These are phyloP conservation scores for Tylopilus orsonianus DNA, from an alignment of 1,284 basidiomycete species.

Conservation along the genomic window DNA sequence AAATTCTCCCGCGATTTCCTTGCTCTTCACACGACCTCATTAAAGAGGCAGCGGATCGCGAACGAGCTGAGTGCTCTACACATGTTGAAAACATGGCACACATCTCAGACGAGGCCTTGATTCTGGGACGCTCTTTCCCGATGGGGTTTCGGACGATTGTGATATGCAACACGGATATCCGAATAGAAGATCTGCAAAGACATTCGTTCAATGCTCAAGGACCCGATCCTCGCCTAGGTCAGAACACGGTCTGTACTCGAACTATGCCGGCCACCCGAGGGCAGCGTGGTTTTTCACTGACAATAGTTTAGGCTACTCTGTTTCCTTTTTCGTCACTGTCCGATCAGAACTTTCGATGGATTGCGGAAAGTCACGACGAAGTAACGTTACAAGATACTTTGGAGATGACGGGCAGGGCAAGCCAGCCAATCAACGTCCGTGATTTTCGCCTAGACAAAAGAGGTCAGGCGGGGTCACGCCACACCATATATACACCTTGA, in stretches of 20 bases:
- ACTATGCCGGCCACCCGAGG: no score
- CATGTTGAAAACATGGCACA: not conserved
- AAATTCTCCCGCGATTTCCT: slow-evolving; percentile 1
- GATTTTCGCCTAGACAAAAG: slow-evolving; percentile 25
- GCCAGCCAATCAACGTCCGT: slow-evolving; percentile 19
- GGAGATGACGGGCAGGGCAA: not conserved
- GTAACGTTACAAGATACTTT: not conserved
- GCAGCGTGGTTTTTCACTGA: no score
- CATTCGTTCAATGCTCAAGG: no score
- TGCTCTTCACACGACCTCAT: not conserved
- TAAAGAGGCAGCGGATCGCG: slow-evolving; percentile 19
- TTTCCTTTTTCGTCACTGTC: not conserved
- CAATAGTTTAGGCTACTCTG: no score
- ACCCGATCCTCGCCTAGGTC: no score
- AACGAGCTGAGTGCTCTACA: not conserved
- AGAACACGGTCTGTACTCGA: no score
- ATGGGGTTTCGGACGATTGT: slow-evolving; percentile 5
- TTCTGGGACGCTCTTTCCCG: not conserved
- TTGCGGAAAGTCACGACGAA: not conserved
- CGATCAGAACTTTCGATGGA: not conserved
- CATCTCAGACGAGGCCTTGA: not conserved
- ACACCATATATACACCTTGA: not conserved
- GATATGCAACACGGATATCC: not conserved
- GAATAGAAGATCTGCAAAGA: no score
- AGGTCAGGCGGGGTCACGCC: slow-evolving; percentile 1